Percentiles rank a stretch among this genome's conserved stretches.
Evolutionary conservation across 2,329 filamentous ascomycete species (phyloP).

Genomic region (Cercospora sojina): DNA sequence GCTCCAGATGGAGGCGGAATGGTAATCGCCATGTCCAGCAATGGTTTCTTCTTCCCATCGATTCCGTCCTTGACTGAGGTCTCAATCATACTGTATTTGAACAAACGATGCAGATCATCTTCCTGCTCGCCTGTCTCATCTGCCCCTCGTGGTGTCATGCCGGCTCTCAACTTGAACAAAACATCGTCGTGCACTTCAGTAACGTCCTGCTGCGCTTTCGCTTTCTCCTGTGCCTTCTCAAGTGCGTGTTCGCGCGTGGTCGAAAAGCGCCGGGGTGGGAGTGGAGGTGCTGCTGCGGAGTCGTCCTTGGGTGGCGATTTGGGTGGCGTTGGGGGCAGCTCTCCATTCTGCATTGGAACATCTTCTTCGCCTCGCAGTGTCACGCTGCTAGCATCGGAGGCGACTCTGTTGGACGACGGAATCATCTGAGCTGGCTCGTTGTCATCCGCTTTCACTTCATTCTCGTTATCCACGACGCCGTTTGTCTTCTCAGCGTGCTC

Average conservation of each 20-base stretch:
- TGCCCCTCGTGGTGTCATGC: constrained; percentile 67
- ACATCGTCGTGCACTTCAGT: constrained; percentile 94
- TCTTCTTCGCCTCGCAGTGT: constrained; percentile 32
- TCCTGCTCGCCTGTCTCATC: constrained; percentile 72
- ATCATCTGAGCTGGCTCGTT: not conserved
- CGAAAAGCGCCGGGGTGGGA: constrained; percentile 45
- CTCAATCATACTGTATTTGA: constrained; percentile 30
- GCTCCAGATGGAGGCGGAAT: constrained; percentile 59
- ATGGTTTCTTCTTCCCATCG: constrained; percentile 19
- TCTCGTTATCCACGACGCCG: not conserved
- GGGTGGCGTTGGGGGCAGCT: constrained; percentile 33
- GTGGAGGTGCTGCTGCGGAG: constrained; percentile 48
- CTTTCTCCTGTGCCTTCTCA: constrained; percentile 57
- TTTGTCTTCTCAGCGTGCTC: constrained; percentile 9
- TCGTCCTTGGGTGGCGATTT: constrained; percentile 40
- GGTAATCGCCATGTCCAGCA: constrained; percentile 59
- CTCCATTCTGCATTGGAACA: constrained; percentile 27
- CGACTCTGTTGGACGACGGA: not conserved
- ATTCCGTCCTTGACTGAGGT: constrained; percentile 26
- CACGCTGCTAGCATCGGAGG: constrained; percentile 29
- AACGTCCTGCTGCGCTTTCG: constrained; percentile 78
- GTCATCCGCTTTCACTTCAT: not conserved
- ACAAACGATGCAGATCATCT: constrained; percentile 52
- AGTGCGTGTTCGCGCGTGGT: constrained; percentile 36
- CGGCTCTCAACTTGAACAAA: constrained; percentile 84